phyloP scores from a whole-genome alignment of 1,284 basidiomycete genomes.

The Serendipita sp. region DNA sequence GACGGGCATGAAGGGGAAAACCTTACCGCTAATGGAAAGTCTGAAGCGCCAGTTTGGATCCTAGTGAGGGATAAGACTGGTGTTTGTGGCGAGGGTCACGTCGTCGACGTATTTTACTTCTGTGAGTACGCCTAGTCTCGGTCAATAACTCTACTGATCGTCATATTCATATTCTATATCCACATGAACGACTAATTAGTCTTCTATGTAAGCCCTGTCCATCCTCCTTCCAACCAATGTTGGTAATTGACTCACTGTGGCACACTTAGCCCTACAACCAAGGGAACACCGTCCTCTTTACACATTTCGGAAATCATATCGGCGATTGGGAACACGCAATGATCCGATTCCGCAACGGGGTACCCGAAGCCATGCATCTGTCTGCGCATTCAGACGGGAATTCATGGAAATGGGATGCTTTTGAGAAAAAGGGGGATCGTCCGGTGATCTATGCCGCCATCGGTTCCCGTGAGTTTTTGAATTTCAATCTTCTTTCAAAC shows the following conservation, averaged over 20 bases:
- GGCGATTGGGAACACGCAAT: constrained; percentile 27
- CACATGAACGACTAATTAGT: too few species aligned
- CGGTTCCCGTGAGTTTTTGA: constrained; percentile 5
- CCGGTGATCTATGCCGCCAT: constrained; percentile 10
- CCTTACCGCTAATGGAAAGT: constrained; percentile 21
- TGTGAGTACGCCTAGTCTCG: background rate
- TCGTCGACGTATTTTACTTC: background rate
- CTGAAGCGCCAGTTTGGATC: constrained; percentile 3
- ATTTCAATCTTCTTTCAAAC: background rate
- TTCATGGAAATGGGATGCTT: constrained; percentile 14
- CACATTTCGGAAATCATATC: constrained; percentile 16
- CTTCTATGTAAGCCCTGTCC: too few species aligned
- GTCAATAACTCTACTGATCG: background rate
- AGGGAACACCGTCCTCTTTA: constrained; percentile 5
- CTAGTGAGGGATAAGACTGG: background rate
- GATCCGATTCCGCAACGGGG: constrained; percentile 24
- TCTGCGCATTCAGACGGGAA: constrained; percentile 24
- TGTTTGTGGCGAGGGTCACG: background rate
- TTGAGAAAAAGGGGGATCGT: constrained; percentile 6
- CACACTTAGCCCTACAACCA: background rate
- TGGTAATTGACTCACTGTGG: background rate
- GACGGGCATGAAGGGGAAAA: constrained; percentile 20
- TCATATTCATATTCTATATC: too few species aligned
- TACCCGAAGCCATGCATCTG: constrained; percentile 22
- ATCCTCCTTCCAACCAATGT: too few species aligned